These are phyloP conservation scores for Vitis hybrid DNA, from an alignment of 177 flowering plant species.

Conservation along the genomic window DNA sequence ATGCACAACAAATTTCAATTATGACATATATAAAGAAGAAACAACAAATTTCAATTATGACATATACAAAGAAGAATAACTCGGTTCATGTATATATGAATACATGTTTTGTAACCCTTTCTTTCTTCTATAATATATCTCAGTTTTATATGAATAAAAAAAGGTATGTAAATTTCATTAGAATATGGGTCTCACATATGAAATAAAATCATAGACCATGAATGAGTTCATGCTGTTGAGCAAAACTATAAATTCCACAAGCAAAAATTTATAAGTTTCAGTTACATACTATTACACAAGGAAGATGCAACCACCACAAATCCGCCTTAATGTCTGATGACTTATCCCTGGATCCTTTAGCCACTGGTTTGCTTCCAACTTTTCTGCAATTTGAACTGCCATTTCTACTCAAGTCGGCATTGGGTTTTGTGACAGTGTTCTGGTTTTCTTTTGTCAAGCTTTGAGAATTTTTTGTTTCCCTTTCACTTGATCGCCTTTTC, in stretches of 20 bases:
- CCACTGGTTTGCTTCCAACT: conserved; percentile 16
- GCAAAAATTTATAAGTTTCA: conserved; percentile 1
- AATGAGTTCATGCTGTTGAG: neutral
- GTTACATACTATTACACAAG: conserved; percentile 67
- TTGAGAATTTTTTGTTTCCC: conserved; percentile 18
- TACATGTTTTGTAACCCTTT: no score
- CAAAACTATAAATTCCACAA: neutral
- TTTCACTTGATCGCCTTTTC: conserved; percentile 17
- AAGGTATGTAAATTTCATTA: neutral
- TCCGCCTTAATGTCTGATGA: conserved; percentile 24
- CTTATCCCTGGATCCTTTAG: conserved; percentile 14
- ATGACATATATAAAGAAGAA: neutral
- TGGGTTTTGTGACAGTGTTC: conserved; percentile 4
- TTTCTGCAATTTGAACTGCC: conserved; percentile 18
- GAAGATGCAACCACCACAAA: conserved; percentile 75
- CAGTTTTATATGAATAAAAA: no score
- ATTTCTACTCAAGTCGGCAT: conserved; percentile 7
- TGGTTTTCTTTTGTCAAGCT: conserved; percentile 16
- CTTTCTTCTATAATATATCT: no score
- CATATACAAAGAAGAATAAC: neutral
- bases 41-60: no score
- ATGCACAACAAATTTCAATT: neutral
- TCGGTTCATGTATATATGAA: no score
- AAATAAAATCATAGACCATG: neutral
- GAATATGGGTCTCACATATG: neutral